Evolutionary conservation across 1,284 basidiomycete genomes (phyloP).

Genomic region (Cystobasidium slooffiae): DNA sequence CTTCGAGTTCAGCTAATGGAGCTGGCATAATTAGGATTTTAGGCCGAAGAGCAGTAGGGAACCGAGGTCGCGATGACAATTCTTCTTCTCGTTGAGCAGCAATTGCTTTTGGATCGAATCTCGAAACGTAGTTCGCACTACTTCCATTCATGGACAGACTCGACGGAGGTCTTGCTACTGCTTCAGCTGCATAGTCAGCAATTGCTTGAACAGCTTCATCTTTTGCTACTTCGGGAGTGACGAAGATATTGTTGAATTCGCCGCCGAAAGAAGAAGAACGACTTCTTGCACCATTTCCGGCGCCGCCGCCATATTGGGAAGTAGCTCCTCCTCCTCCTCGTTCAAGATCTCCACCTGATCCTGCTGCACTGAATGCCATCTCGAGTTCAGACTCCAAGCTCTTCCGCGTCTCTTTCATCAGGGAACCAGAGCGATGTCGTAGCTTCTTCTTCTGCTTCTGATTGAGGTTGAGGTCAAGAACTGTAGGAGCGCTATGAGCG

Average conservation of each 20-base stretch:
- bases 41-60: constrained; percentile 30
- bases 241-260: constrained; percentile 3
- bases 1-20: constrained; percentile 27
- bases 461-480: neutral
- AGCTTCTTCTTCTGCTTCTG: constrained; percentile 8
- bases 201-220: constrained; percentile 13
- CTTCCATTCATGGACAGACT: constrained; percentile 12
- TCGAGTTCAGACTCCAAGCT: constrained; percentile 39
- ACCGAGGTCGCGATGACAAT: constrained; percentile 17
- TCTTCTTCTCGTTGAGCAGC: constrained; percentile 37
- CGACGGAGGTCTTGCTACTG: constrained; percentile 21
- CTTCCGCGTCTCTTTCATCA: constrained; percentile 4
- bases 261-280: constrained; percentile 36
- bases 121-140: constrained; percentile 20
- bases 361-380: constrained; percentile 22
- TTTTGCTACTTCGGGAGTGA: constrained; percentile 12
- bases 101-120: constrained; percentile 42
- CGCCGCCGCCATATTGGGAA: neutral
- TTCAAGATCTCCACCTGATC: neutral
- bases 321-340: neutral
- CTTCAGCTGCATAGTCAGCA: constrained; percentile 28
- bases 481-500: constrained; percentile 8
- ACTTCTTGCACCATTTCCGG: constrained; percentile 17
- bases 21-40: constrained; percentile 38
- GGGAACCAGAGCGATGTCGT: constrained; percentile 17